phyloP scores from a whole-genome alignment of 2,329 filamentous ascomycete genomes.

The Apiospora arundinis region DNA sequence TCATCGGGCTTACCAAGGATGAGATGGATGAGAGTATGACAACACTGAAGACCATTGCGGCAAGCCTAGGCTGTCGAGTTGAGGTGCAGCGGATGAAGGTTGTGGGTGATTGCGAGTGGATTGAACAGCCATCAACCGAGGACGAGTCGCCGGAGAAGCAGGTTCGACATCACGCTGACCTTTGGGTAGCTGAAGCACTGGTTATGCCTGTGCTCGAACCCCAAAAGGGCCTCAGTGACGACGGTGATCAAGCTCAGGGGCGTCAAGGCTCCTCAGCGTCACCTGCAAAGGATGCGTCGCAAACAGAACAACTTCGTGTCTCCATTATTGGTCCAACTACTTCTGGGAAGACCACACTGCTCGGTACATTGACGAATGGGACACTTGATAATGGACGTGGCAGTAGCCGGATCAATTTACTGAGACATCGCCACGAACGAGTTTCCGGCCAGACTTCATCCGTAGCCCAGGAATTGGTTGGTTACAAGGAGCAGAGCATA shows the following conservation, averaged over 20 bases:
- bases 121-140: slow-evolving; percentile 49
- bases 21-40: slow-evolving; percentile 91
- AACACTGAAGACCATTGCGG: slow-evolving; percentile 89
- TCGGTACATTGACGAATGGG: slow-evolving; percentile 88
- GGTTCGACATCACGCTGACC: slow-evolving; percentile 52
- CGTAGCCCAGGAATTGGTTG: slow-evolving; percentile 90
- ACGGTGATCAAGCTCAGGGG: slow-evolving; percentile 25
- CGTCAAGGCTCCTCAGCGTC: neutral
- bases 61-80: slow-evolving; percentile 85
- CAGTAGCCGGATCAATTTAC: slow-evolving; percentile 83
- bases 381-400: slow-evolving; percentile 91
- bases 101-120: slow-evolving; percentile 85
- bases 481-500: slow-evolving; percentile 69
- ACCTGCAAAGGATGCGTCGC: slow-evolving; percentile 54
- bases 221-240: slow-evolving; percentile 27
- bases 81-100: slow-evolving; percentile 81
- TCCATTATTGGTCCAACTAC: slow-evolving; percentile 89
- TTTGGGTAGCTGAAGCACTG: slow-evolving; percentile 90
- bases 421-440: slow-evolving; percentile 94
- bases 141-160: slow-evolving; percentile 37
- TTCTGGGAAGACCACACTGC: slow-evolving; percentile 88
- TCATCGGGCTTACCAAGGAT: slow-evolving; percentile 86
- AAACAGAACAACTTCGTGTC: slow-evolving; percentile 79
- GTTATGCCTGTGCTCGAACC: slow-evolving; percentile 74
- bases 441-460: slow-evolving; percentile 92